phyloP scores from a whole-genome alignment of 1,139 yeast species.

The Pichia sp. region DNA sequence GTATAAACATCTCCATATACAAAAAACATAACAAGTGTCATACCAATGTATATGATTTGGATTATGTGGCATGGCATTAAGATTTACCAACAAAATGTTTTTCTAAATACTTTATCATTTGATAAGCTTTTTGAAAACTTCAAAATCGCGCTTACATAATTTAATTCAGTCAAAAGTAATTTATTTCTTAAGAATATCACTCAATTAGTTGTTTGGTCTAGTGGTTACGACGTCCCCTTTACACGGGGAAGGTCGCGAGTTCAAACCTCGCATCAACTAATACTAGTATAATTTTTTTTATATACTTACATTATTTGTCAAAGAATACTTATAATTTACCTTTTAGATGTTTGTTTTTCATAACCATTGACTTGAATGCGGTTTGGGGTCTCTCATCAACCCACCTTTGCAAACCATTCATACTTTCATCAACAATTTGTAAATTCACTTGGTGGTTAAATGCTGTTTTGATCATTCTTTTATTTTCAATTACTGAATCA shows the following conservation, averaged over 20 bases:
- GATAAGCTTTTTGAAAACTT: too few relatives aligned
- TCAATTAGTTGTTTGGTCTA: slow-evolving; percentile 31
- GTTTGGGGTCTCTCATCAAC: slow-evolving; percentile 67
- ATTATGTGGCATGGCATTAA: too few relatives aligned
- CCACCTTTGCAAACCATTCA: slow-evolving; percentile 66
- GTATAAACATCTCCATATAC: too few relatives aligned
- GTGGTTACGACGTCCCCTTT: slow-evolving; percentile 36
- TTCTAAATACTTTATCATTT: too few relatives aligned
- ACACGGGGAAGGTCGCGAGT: slow-evolving; percentile 37
- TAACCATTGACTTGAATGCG: slow-evolving; percentile 30
- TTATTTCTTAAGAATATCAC: too few relatives aligned
- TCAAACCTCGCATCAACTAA: slow-evolving; percentile 35
- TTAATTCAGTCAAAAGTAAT: too few relatives aligned
- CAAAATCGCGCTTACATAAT: too few relatives aligned
- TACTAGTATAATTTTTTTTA: slow-evolving; percentile 3
- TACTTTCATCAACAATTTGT: slow-evolving; percentile 60
- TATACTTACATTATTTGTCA: neutral
- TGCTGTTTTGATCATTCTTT: slow-evolving; percentile 41
- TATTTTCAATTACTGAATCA: slow-evolving; percentile 57
- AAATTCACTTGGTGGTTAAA: slow-evolving; percentile 25
- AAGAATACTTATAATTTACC: neutral
- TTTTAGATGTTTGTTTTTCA: slow-evolving; percentile 4
- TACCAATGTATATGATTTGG: too few relatives aligned
- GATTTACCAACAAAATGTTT: too few relatives aligned
- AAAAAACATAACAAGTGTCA: too few relatives aligned